Evolutionary conservation across 1,139 yeast genomes (phyloP), one percentile per base, ranked within the genome.

Genomic region (Saccharomyces hybrid): DNA sequence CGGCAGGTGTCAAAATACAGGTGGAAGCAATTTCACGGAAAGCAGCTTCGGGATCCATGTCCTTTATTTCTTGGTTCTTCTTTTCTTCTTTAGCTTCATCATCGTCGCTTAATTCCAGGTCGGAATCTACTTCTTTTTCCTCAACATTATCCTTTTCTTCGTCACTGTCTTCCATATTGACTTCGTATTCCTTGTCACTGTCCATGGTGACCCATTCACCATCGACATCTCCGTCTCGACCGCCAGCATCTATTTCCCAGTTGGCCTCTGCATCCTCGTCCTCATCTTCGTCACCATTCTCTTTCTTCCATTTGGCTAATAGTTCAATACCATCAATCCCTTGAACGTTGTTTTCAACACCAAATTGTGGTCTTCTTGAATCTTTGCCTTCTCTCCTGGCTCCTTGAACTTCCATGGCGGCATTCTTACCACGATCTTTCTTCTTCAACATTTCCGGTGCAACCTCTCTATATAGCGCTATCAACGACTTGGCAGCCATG

Each of bases 371-470:
- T 59, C 78, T 66, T 27, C 51, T 55, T 24, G 59, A 56, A 2
- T 64, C 70, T 21, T 64, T 64, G 11, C 75, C 75, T 42, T 71
- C 64, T 46, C 74, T 71, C 56, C 68, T 79, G 34, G 84, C 83
- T 54, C 79, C 78, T 62, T 84, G 84, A 58, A 90, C 61, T 57
- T 82, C 95, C 80, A 91, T 86, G 27, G 95, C 78, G 12, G 96
- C 98, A 42, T 77, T 74, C 74, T 93, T 93, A 67, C 99, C 99
- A 69, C 99, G 81, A 69, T 95, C 98, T 68, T 88, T 90, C 65
- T 83, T 80, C 56, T 80, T 78, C 66, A 93, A 80, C 97, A 93
- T 88, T 62, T 93, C 96, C 4, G 99, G 99, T 1, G 97, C 97
- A 53, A 90, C 84, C 61, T 90, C 97, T 72, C 99, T 80, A 72